Conservation (phyloP, 2,329 filamentous ascomycete genomes). For the Aspergillus uvarum region DNA sequence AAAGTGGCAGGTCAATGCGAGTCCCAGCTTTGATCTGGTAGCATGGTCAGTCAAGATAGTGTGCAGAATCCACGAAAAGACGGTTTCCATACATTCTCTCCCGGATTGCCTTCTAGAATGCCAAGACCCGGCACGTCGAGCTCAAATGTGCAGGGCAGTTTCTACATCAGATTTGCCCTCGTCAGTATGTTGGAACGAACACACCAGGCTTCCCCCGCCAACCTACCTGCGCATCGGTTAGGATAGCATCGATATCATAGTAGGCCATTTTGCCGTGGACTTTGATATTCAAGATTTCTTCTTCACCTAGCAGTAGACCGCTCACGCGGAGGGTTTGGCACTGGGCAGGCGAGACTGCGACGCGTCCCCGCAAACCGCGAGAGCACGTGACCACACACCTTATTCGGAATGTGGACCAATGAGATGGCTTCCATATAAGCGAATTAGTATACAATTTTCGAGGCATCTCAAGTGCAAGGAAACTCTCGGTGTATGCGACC, state of each 20-base stretch:
- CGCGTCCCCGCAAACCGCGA: background rate
- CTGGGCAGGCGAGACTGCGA: background rate
- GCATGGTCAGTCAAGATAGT: background rate
- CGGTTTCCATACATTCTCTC: slow-evolving; percentile 49
- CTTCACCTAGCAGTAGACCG: background rate
- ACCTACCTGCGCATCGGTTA: slow-evolving; percentile 47
- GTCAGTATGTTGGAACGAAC: background rate
- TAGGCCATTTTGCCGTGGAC: slow-evolving; percentile 38
- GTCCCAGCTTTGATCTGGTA: slow-evolving; percentile 75
- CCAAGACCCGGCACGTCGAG: slow-evolving; percentile 83
- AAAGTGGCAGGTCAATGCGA: slow-evolving; percentile 79
- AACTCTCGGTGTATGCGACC: too few species aligned
- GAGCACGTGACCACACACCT: background rate
- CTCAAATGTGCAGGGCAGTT: slow-evolving; percentile 94
- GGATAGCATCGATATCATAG: slow-evolving; percentile 49
- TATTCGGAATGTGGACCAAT: background rate
- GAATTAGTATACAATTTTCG: background rate
- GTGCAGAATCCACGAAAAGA: background rate
- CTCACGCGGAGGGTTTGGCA: background rate
- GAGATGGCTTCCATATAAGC: background rate
- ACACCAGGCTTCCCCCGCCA: background rate
- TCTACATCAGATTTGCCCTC: slow-evolving; percentile 52
- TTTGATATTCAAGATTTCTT: background rate
- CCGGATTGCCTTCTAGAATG: slow-evolving; percentile 81
- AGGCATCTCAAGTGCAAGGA: too few species aligned